A percentile compares a stretch with the other conserved stretches of the same genome.
These are phyloP conservation scores for Gastrolobium villosum DNA, from an alignment of 306 rosid species.

Conservation along the genomic window DNA sequence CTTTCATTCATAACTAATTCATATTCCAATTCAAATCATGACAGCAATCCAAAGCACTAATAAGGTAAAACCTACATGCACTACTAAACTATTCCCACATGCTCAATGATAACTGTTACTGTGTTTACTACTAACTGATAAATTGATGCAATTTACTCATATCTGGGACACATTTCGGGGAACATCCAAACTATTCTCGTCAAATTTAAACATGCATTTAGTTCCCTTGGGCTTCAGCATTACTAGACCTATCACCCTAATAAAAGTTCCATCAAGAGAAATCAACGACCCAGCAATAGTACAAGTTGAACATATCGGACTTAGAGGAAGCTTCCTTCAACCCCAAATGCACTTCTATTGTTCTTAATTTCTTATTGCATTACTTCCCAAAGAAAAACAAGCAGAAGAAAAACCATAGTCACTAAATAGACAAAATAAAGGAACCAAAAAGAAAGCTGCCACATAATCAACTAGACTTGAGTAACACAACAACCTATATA, in stretches of 20 bases:
- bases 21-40: conserved; percentile 30
- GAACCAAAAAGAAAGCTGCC: not conserved
- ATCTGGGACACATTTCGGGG: not conserved
- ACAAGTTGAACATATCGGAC: conserved; percentile 14
- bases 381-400: conserved; percentile 22
- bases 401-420: not conserved
- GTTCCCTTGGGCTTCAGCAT: conserved; percentile 1
- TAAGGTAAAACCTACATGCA: conserved; percentile 6
- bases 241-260: conserved; percentile 18
- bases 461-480: conserved; percentile 1
- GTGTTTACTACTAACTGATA: conserved; percentile 12
- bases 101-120: not conserved
- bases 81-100: conserved; percentile 26
- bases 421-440: conserved; percentile 1
- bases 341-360: not conserved
- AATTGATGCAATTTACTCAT: conserved; percentile 6
- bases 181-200: conserved; percentile 12
- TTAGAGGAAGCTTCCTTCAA: not conserved
- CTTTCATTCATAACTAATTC: conserved; percentile 9
- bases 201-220: not conserved
- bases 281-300: conserved; percentile 7
- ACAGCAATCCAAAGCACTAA: conserved; percentile 19
- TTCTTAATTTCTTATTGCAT: not conserved
- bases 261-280: not conserved
- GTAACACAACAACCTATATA: not conserved